Evolutionary conservation across 208 protist species (phyloP).

Genomic region (Trypanosoma boissoni): DNA sequence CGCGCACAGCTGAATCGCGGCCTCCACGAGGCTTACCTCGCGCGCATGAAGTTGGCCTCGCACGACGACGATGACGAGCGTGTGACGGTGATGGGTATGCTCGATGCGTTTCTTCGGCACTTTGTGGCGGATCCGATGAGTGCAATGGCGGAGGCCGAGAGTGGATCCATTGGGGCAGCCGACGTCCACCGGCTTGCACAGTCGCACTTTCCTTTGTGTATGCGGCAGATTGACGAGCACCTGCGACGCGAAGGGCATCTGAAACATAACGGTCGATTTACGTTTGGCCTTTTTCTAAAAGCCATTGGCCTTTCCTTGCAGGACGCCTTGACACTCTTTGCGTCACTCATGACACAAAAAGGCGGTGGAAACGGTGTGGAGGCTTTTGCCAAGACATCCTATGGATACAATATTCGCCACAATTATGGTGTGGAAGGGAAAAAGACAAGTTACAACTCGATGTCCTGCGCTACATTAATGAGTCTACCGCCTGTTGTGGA

Average conservation of each 20-base stretch:
- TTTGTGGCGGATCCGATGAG: conserved; percentile 71
- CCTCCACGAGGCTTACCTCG: conserved; percentile 75
- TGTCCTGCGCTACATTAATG: conserved; percentile 79
- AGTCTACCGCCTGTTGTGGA: conserved; percentile 77
- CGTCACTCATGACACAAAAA: conserved; percentile 83
- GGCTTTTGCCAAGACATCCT: conserved; percentile 79
- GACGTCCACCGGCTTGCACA: conserved; percentile 79
- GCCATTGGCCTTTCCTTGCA: conserved; percentile 85
- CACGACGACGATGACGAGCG: conserved; percentile 61
- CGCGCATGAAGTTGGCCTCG: conserved; percentile 55
- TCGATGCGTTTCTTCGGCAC: conserved; percentile 81
- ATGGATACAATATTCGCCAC: conserved; percentile 91
- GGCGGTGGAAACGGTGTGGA: conserved; percentile 60
- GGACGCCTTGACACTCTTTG: conserved; percentile 81
- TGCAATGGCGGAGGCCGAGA: conserved; percentile 48
- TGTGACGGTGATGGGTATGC: conserved; percentile 74
- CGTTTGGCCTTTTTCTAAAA: conserved; percentile 90
- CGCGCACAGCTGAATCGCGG: conserved; percentile 53
- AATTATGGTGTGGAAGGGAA: conserved; percentile 92
- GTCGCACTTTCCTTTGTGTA: conserved; percentile 91
- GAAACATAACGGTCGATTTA: conserved; percentile 89
- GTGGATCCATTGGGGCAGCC: conserved; percentile 50
- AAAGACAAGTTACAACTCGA: conserved; percentile 86
- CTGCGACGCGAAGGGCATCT: conserved; percentile 82
- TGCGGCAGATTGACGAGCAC: conserved; percentile 82